Conservation (phyloP, 169 alveolate species). For the Cryptosporidium sp. region DNA sequence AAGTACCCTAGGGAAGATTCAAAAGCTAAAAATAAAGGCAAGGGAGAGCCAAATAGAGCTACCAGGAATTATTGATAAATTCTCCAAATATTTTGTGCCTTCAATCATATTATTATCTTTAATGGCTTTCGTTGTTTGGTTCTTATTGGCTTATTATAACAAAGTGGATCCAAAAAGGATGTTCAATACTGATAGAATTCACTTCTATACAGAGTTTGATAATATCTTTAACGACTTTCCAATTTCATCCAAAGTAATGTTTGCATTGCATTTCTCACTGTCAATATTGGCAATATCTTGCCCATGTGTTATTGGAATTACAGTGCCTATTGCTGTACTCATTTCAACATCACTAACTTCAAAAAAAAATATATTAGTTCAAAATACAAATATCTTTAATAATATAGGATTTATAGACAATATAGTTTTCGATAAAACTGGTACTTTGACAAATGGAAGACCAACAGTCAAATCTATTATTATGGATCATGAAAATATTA, state of each 20-base stretch:
- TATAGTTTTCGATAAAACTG: conserved; percentile 60
- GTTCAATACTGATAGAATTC: conserved; percentile 30
- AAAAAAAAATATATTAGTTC: conserved; percentile 57
- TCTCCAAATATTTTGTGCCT: conserved; percentile 52
- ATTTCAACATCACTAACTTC: conserved; percentile 57
- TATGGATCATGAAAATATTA: conserved; percentile 1
- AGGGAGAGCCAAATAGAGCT: conserved; percentile 21
- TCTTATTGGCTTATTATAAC: conserved; percentile 43
- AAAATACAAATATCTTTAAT: conserved; percentile 21
- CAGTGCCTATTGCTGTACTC: conserved; percentile 58
- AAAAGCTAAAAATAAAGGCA: conserved; percentile 44
- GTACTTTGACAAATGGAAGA: conserved; percentile 66
- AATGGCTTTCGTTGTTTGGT: conserved; percentile 35
- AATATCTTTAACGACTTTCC: conserved; percentile 47
- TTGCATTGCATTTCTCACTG: conserved; percentile 63
- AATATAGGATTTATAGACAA: conserved; percentile 11
- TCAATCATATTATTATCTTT: conserved; percentile 11
- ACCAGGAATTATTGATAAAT: conserved; percentile 49
- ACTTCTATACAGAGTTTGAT: conserved; percentile 1
- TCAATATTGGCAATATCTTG: conserved; percentile 69
- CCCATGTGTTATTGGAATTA: conserved; percentile 66
- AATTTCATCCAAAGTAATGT: conserved; percentile 48
- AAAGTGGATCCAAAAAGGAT: conserved; percentile 32
- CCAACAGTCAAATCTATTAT: conserved; percentile 43
- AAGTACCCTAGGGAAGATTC: conserved; percentile 65